These are phyloP conservation scores for Pascua sp. DNA, from an alignment of 1,284 basidiomycete genomes.

Conservation along the genomic window DNA sequence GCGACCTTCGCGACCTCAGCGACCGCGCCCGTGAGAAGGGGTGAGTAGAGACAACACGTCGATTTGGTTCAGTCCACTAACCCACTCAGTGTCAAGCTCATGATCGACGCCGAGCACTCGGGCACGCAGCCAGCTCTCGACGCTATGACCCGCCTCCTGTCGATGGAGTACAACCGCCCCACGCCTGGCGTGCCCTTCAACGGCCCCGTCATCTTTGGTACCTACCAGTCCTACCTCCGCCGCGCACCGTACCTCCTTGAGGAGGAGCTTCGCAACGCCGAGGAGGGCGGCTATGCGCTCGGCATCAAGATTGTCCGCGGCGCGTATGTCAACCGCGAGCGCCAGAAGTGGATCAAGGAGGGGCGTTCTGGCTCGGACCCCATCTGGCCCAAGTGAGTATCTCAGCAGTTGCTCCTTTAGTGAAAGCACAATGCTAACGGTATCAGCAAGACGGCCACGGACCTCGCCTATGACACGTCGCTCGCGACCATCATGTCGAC, in stretches of 20 bases:
- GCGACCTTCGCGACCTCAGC: slow-evolving; percentile 61
- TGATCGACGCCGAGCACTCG: slow-evolving; percentile 75
- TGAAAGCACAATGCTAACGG: slow-evolving; percentile 5
- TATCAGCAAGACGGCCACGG: slow-evolving; percentile 61
- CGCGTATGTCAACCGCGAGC: slow-evolving; percentile 81
- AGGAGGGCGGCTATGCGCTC: slow-evolving; percentile 67
- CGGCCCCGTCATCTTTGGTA: slow-evolving; percentile 54
- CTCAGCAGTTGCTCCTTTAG: no score
- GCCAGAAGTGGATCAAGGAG: slow-evolving; percentile 42
- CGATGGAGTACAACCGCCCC: slow-evolving; percentile 67
- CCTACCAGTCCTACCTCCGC: slow-evolving; percentile 79
- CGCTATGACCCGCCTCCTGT: slow-evolving; percentile 68
- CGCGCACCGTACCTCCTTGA: slow-evolving; percentile 61
- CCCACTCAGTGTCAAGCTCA: slow-evolving; percentile 50
- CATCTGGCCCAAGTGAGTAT: slow-evolving; percentile 42
- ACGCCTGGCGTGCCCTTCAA: slow-evolving; percentile 18
- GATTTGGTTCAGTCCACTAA: no score
- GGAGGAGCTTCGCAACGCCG: slow-evolving; percentile 66
- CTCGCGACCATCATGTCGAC: slow-evolving; percentile 59
- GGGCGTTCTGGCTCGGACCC: slow-evolving; percentile 45
- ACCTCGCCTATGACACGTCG: slow-evolving; percentile 72
- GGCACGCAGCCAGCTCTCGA: slow-evolving; percentile 83
- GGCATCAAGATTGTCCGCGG: slow-evolving; percentile 94
- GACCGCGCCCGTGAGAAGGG: slow-evolving; percentile 56
- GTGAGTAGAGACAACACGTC: no score